Evolutionary conservation across 2,329 filamentous ascomycete species (phyloP).

Genomic region (Microdochium bolleyi): DNA sequence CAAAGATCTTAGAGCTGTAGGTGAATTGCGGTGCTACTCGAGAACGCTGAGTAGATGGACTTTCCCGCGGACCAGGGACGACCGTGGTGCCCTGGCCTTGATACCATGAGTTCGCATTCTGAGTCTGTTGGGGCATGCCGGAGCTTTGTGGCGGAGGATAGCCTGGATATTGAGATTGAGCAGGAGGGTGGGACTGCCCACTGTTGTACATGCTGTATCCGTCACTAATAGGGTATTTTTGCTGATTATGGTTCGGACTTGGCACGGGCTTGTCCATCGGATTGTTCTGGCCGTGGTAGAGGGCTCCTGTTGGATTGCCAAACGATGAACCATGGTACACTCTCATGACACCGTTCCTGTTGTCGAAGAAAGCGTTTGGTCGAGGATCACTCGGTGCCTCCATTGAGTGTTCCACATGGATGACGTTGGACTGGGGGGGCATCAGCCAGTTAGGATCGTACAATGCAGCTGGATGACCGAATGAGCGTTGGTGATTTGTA

Average conservation of each 20-base stretch:
- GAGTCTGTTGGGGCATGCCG: neutral
- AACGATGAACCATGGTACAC: conserved; percentile 51
- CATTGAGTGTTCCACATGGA: conserved; percentile 48
- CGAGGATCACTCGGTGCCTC: conserved; percentile 43
- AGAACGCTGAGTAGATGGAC: neutral
- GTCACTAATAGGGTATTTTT: neutral
- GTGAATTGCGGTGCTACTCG: neutral
- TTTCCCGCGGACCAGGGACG: neutral
- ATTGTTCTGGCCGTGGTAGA: conserved; percentile 33
- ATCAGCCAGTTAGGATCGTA: conserved; percentile 35
- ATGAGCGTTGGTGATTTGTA: conserved; percentile 7
- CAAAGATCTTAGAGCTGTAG: neutral
- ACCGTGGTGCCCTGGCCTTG: conserved; percentile 10
- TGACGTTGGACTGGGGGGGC: conserved; percentile 37
- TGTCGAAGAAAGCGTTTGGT: conserved; percentile 53
- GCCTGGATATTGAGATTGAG: neutral
- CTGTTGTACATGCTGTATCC: conserved; percentile 19
- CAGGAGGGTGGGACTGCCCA: neutral
- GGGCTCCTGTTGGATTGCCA: conserved; percentile 36
- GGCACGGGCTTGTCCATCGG: no score
- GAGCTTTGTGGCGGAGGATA: neutral
- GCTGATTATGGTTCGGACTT: neutral
- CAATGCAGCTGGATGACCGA: conserved; percentile 14
- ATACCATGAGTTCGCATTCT: conserved; percentile 8
- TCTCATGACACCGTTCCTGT: conserved; percentile 40